Base-by-base conservation (phyloP, 2,329 filamentous ascomycete genomes). In the Sporothrix pallida region DNA sequence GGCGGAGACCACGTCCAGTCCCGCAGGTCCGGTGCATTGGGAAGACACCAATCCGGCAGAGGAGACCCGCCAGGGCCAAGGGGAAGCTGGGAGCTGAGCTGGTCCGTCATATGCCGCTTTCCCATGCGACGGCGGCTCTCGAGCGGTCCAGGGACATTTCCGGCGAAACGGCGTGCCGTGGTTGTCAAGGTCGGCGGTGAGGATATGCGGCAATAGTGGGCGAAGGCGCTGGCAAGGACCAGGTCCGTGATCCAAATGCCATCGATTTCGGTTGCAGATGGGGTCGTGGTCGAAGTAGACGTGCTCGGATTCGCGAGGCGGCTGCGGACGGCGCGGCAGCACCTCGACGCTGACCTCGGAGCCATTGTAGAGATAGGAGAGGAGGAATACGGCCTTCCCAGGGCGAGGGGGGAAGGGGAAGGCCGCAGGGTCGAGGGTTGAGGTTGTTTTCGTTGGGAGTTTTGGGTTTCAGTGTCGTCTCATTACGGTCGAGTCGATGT, bases 201-300 rank as follows among this genome's bases (percentile, higher is more conserved):
- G 3, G 48, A 6, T 15, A 50, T 48, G 44, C 74, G 77, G 67
- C 83, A 83, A 77, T 83, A 86, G 20, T 83, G 82, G 65, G 85
- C 83, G 76, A 89, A 87, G 2, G 86, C 85, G 71, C 82, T 80
- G 31, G 82, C 80, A 15, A 92, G 83, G 31, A 87, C 77, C 63
- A 87, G 83, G 77, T 92, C 90, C 44, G 86, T 85, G 75, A 91
- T 85, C 88, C 89, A 91, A 76, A 90, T 78, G 60, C 83, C 81
- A 70, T 87, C 85, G 12, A 48, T 5, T 5, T 20, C 42, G n/a
- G 62, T 10, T 9, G n/a, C 20, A 48, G 62, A 67, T 0, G 56
- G n/a, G 12, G 58, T 15, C 17, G 70, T 74, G 77, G 76, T 12
- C 82, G 77, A 83, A 82, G 76, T 44, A 20, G 81, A 81, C 74